These are phyloP conservation scores for Trametes pubescens DNA, from an alignment of 1,284 basidiomycete genomes.

Conservation along the genomic window DNA sequence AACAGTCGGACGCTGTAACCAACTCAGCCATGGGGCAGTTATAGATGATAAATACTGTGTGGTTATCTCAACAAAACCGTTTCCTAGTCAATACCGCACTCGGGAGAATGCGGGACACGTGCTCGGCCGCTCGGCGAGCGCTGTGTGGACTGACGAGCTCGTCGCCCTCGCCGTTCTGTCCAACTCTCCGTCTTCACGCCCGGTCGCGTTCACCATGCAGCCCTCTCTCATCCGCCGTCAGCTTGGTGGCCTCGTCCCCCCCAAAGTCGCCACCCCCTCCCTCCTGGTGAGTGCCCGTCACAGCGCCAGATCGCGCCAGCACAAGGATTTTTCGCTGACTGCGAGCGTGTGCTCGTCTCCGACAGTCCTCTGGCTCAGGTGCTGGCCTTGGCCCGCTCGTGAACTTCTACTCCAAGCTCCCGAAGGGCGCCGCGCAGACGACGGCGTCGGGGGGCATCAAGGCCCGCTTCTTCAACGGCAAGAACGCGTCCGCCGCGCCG, in stretches of 20 bases:
- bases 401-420: conserved; percentile 94
- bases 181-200: conserved; percentile 31
- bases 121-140: conserved; percentile 5
- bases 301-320: not conserved
- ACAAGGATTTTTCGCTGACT: conserved; percentile 11
- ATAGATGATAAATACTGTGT: not conserved
- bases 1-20: conserved; percentile 85
- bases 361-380: conserved; percentile 63
- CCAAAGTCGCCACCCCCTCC: conserved; percentile 93
- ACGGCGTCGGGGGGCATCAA: conserved; percentile 75
- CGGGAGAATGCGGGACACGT: conserved; percentile 30
- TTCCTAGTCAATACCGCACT: not conserved
- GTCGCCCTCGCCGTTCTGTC: conserved; percentile 25
- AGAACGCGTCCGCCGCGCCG: conserved; percentile 84
- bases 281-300: conserved; percentile 70
- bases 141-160: conserved; percentile 14
- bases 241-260: conserved; percentile 86
- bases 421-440: conserved; percentile 77
- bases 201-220: conserved; percentile 65
- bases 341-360: not conserved
- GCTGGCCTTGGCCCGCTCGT: conserved; percentile 86
- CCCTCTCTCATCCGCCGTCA: conserved; percentile 84
- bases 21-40: conserved; percentile 79
- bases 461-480: conserved; percentile 82
- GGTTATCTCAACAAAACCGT: not conserved